Percentiles rank a stretch among this genome's conserved stretches.
Conservation (phyloP, 2,329 filamentous ascomycete genomes). For the Calonectria pauciramosa region DNA sequence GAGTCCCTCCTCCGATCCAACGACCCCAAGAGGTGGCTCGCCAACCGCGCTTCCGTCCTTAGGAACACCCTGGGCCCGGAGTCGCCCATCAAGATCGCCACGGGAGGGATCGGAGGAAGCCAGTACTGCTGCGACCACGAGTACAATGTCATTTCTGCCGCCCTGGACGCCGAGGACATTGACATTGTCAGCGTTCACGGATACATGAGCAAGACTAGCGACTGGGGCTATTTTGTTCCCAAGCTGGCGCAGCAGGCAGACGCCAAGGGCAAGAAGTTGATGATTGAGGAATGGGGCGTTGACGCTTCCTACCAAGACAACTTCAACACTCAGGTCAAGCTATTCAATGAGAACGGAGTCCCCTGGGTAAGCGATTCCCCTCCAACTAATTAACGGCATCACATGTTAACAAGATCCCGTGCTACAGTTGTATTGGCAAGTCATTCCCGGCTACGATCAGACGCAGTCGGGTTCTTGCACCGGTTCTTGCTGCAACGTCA, state of each 20-base stretch:
- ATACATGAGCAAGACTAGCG: not conserved
- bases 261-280: not conserved
- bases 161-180: not conserved
- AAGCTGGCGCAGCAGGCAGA: not conserved
- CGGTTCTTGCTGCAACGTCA: not conserved
- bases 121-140: conserved; percentile 1
- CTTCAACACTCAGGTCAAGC: not conserved
- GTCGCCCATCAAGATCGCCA: not conserved
- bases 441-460: not conserved
- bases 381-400: not conserved
- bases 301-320: not conserved
- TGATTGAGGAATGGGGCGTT: not conserved
- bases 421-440: not conserved
- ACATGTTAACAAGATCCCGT: not conserved
- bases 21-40: not conserved
- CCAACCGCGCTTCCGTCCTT: not conserved
- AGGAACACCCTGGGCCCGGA: not conserved
- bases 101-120: not conserved
- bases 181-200: not conserved
- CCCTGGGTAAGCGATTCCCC: not conserved
- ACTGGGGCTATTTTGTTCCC: not conserved
- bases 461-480: not conserved
- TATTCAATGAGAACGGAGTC: not conserved
- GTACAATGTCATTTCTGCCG: not conserved
- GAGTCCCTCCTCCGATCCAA: not conserved